Base-by-base conservation (phyloP, 2,329 filamentous ascomycete genomes). In the Keithomyces neogunnii region DNA sequence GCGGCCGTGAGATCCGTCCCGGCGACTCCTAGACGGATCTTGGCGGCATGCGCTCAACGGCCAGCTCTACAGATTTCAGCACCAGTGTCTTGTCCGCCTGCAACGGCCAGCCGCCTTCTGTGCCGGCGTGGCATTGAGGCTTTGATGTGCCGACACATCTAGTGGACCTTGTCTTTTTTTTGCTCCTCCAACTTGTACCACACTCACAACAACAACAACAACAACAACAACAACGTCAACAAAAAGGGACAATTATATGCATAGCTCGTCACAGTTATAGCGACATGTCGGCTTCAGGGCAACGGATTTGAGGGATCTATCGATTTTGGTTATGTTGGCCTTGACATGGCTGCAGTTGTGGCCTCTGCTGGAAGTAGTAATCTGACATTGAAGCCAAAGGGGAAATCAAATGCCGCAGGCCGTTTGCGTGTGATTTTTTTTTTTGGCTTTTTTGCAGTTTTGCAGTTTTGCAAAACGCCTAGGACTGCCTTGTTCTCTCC, bases 1-100 rank as follows among this genome's bases (percentile, higher is more conserved):
- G 74, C 29, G 82, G 84, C 53, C 81, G 85, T 56, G 77, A 84
- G 51, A 51, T 75, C 55, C 75, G 72, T 59, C 67, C 68, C 53
- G 67, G 67, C 57, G 70, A 72, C 51, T 64, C 70, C 54, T 73
- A 72, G 67, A 62, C 56, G 54, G 64, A 60, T 61, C 61, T 58
- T 55, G 57, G 60, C 48, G 60, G 57, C 53, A 62, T 56, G 31
- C 35, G 43, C 45, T 32, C 31, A 39, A 30, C 13, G 19, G 11
- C 31, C 30, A 28, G 19, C 19, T 19, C 48, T 33, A 11, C 13
- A 7, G 9, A 19, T 7, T 42, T 45, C 36, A 36, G 39, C 13
- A 19, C 43, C 3, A 51, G 51, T 19, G 19, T 30, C 10, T n/a
- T 45, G n/a, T 50, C 45, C n/a, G 28, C 29, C 5, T 39, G 40